These are phyloP conservation scores for Hymenoscyphus linearis DNA, from an alignment of 2,329 filamentous ascomycete genomes.

Conservation along the genomic window DNA sequence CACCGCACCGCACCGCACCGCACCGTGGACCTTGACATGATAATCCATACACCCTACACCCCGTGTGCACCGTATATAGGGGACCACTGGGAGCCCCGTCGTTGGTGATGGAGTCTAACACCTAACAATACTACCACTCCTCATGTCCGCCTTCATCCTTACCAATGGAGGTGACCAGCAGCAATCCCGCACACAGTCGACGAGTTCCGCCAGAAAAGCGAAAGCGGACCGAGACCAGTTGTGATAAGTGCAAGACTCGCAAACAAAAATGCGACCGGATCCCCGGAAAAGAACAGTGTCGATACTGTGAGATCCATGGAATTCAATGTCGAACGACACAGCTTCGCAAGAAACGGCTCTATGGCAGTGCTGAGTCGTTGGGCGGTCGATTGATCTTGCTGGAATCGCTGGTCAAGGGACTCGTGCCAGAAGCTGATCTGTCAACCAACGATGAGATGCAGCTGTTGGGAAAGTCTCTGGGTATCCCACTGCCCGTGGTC, in stretches of 20 bases:
- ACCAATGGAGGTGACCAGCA: background rate
- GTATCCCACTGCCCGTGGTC: constrained; percentile 35
- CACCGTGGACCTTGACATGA: background rate
- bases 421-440: constrained; percentile 38
- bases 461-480: constrained; percentile 35
- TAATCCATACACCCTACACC: background rate
- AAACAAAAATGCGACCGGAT: constrained; percentile 41
- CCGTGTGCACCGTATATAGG: background rate
- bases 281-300: constrained; percentile 35
- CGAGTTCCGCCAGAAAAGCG: constrained; percentile 40
- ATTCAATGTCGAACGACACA: constrained; percentile 40
- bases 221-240: constrained; percentile 39
- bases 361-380: constrained; percentile 38
- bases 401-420: constrained; percentile 40
- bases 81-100: background rate
- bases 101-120: background rate
- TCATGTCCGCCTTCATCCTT: background rate
- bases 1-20: too few species aligned
- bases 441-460: constrained; percentile 39
- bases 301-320: constrained; percentile 38
- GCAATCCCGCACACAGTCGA: constrained; percentile 17
- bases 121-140: background rate
- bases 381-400: constrained; percentile 37
- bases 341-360: constrained; percentile 40
- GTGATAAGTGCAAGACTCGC: constrained; percentile 42